A percentile compares a stretch with the other conserved stretches of the same genome.
Evolutionary conservation across 2,329 filamentous ascomycete genomes (phyloP).

Genomic region (Colletotrichum costaricense): DNA sequence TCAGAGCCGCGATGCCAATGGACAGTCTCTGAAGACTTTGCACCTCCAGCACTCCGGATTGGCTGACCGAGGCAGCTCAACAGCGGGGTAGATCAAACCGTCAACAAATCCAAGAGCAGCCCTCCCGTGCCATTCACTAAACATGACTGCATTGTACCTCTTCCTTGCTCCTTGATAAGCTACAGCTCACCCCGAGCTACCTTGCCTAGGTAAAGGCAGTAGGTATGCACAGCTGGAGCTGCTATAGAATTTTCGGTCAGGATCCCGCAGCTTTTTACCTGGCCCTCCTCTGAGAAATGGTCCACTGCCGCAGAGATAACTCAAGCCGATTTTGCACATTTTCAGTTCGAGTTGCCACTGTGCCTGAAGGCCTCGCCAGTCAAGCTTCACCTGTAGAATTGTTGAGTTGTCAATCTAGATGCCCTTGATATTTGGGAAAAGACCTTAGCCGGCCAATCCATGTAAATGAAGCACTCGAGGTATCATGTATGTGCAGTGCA

Average conservation of each 20-base stretch:
- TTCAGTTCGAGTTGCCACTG: background rate
- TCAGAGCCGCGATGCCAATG: background rate
- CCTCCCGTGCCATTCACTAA: slow-evolving; percentile 6
- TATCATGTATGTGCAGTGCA: slow-evolving; percentile 20
- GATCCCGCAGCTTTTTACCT: background rate
- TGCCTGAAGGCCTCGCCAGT: background rate
- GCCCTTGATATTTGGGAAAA: background rate
- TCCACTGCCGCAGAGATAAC: background rate
- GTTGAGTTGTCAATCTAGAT: background rate
- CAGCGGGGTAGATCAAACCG: slow-evolving; percentile 10
- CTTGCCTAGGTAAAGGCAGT: background rate
- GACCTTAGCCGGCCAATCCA: background rate
- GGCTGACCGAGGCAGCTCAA: background rate
- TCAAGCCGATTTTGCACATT: background rate
- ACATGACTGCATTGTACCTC: background rate
- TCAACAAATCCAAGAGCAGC: slow-evolving; percentile 8
- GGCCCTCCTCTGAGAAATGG: background rate
- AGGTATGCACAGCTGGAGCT: background rate
- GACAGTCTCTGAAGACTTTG: background rate
- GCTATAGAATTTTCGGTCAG: background rate
- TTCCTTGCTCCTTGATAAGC: background rate
- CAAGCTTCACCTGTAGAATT: background rate
- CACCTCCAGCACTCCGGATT: slow-evolving; percentile 10
- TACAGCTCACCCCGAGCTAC: background rate
- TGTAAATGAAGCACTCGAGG: slow-evolving; percentile 13